Percentiles rank a stretch among this genome's conserved stretches.
Conservation (phyloP, 2,329 filamentous ascomycete genomes). For the Fusarium sp. region DNA sequence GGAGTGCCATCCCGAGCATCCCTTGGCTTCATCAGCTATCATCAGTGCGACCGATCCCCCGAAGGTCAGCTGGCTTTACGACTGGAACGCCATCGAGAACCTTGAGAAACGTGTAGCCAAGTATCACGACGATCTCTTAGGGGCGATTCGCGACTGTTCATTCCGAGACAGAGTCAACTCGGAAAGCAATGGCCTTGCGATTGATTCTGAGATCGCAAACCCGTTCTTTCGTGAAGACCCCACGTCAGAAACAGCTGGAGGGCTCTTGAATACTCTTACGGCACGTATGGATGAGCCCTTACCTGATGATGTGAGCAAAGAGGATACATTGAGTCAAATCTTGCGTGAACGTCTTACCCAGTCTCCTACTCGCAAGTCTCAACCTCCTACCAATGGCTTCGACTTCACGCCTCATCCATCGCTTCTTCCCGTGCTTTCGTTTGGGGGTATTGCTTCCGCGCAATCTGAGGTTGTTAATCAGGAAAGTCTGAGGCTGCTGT, state of each 20-base stretch:
- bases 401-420: conserved; percentile 66
- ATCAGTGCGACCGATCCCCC: conserved; percentile 63
- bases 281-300: conserved; percentile 45
- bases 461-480: conserved; percentile 83
- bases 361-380: conserved; percentile 42
- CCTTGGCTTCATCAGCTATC: conserved; percentile 66
- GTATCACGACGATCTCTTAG: conserved; percentile 48
- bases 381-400: conserved; percentile 28
- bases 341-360: conserved; percentile 54
- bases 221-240: conserved; percentile 59
- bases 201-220: conserved; percentile 38
- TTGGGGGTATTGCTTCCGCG: conserved; percentile 76
- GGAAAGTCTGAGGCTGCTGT: conserved; percentile 79
- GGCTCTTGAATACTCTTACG: conserved; percentile 43
- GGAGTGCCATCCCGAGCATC: conserved; percentile 76
- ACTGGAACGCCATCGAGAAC: conserved; percentile 74
- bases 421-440: conserved; percentile 74
- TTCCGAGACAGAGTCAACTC: not conserved
- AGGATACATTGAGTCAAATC: conserved; percentile 54
- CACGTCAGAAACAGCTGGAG: not conserved
- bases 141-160: conserved; percentile 30
- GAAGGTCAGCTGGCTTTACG: conserved; percentile 73
- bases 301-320: conserved; percentile 21
- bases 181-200: not conserved
- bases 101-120: conserved; percentile 68